Conservation (phyloP, 139 green algal genomes). For the Eudorina sp. region DNA sequence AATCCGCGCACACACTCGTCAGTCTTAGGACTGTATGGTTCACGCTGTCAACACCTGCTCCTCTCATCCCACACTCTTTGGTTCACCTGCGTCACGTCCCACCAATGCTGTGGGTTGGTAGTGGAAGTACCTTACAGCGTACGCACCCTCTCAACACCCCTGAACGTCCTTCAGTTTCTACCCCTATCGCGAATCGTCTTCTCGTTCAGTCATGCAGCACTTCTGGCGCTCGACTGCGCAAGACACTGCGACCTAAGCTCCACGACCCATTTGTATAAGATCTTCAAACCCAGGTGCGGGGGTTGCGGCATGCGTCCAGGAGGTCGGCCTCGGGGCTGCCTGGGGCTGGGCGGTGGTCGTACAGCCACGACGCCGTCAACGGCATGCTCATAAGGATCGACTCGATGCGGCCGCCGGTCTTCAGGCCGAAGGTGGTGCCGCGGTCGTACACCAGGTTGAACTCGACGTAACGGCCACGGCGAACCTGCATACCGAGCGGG, state of each 20-base stretch:
- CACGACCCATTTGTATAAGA: too few relatives aligned
- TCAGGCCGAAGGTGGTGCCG: slow-evolving; percentile 98
- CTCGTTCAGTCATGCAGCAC: too few relatives aligned
- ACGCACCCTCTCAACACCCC: too few relatives aligned
- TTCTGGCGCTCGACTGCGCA: too few relatives aligned
- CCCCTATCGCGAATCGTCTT: too few relatives aligned
- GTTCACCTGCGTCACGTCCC: neutral
- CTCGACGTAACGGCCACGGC: slow-evolving; percentile 94
- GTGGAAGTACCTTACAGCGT: too few relatives aligned
- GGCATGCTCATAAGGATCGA: slow-evolving; percentile 95
- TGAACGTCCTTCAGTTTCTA: too few relatives aligned
- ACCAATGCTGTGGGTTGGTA: too few relatives aligned
- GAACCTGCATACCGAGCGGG: slow-evolving; percentile 72
- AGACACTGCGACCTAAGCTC: too few relatives aligned
- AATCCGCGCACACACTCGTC: neutral
- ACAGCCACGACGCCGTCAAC: slow-evolving; percentile 86
- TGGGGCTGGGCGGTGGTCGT: slow-evolving; percentile 83
- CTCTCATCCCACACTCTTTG: neutral
- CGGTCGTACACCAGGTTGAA: slow-evolving; percentile 99
- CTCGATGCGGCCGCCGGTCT: slow-evolving; percentile 98
- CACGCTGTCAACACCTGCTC: neutral
- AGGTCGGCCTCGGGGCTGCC: slow-evolving; percentile 88
- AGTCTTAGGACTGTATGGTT: neutral
- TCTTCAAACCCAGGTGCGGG: slow-evolving; percentile 85
- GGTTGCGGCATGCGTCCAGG: slow-evolving; percentile 88